Percentiles rank a stretch among this genome's conserved stretches.
These are phyloP conservation scores for Penicillium canariense DNA, from an alignment of 495 filamentous ascomycete species.

Conservation along the genomic window DNA sequence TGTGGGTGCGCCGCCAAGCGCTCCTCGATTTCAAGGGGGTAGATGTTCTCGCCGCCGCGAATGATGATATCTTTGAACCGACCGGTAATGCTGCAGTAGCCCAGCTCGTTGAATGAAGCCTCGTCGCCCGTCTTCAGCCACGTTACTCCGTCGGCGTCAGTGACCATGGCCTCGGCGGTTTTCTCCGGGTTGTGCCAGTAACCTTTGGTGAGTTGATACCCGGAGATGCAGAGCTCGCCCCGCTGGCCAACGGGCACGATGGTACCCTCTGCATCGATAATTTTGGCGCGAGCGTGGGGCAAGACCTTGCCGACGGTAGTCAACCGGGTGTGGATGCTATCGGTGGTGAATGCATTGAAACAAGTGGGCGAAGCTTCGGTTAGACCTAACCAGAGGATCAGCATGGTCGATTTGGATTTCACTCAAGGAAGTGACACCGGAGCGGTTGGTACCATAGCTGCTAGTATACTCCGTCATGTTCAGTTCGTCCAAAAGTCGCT, in stretches of 20 bases:
- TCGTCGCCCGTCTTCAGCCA: conserved; percentile 73
- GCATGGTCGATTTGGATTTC: neutral
- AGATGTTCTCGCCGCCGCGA: conserved; percentile 80
- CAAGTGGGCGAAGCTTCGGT: conserved; percentile 70
- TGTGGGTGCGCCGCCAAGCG: conserved; percentile 56
- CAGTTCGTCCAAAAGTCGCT: conserved; percentile 55
- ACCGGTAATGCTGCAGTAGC: conserved; percentile 64
- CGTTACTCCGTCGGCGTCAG: conserved; percentile 55
- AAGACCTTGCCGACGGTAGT: conserved; percentile 65
- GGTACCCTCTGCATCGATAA: conserved; percentile 57
- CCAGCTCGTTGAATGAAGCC: conserved; percentile 61
- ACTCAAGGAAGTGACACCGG: neutral
- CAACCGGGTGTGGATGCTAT: conserved; percentile 56
- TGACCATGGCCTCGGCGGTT: conserved; percentile 59
- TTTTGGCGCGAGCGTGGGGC: conserved; percentile 67
- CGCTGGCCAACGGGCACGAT: conserved; percentile 57
- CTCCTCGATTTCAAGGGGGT: conserved; percentile 71
- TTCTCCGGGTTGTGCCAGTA: conserved; percentile 72
- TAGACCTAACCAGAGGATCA: conserved; percentile 41
- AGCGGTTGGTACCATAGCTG: conserved; percentile 50
- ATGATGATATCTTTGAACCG: conserved; percentile 88
- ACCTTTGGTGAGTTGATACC: conserved; percentile 65
- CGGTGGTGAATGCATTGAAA: conserved; percentile 67
- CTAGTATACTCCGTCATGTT: conserved; percentile 68
- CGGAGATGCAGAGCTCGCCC: conserved; percentile 67